These are phyloP conservation scores for Raffaelea albimanens DNA, from an alignment of 2,329 filamentous ascomycete genomes.

Conservation along the genomic window DNA sequence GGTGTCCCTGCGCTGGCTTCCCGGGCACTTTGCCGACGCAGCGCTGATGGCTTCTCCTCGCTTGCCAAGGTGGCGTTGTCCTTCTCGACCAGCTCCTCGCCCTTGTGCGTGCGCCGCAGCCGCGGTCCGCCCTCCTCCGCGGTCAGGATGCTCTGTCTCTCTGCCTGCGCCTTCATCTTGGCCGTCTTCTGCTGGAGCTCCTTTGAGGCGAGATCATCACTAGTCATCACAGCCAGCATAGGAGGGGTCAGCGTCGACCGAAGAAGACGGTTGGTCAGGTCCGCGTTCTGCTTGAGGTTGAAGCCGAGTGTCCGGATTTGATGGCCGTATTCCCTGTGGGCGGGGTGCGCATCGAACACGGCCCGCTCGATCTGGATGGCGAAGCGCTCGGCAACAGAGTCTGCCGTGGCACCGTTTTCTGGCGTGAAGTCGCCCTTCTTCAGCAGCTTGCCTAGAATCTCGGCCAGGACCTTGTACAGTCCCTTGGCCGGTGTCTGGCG, in stretches of 20 bases:
- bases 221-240: slow-evolving; percentile 78
- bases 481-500: slow-evolving; percentile 63
- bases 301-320: slow-evolving; percentile 70
- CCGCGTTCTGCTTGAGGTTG: slow-evolving; percentile 82
- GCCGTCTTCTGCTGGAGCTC: slow-evolving; percentile 73
- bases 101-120: slow-evolving; percentile 86
- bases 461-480: slow-evolving; percentile 59
- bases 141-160: slow-evolving; percentile 78
- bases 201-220: slow-evolving; percentile 84
- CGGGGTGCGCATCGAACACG: slow-evolving; percentile 46
- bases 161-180: slow-evolving; percentile 65
- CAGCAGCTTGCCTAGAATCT: slow-evolving; percentile 56
- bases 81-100: slow-evolving; percentile 79
- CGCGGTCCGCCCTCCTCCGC: slow-evolving; percentile 68
- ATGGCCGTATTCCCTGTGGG: slow-evolving; percentile 40
- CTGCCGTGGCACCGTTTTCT: slow-evolving; percentile 52
- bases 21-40: slow-evolving; percentile 24
- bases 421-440: slow-evolving; percentile 56
- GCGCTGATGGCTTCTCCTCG: slow-evolving; percentile 27
- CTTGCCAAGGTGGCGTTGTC: slow-evolving; percentile 38
- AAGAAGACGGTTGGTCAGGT: slow-evolving; percentile 69
- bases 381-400: slow-evolving; percentile 57
- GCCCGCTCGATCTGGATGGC: slow-evolving; percentile 74
- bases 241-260: slow-evolving; percentile 60
- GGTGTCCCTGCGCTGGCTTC: slow-evolving; percentile 14